phyloP scores from a whole-genome alignment of 2,329 filamentous ascomycete species.

The Cercospora sp. region DNA sequence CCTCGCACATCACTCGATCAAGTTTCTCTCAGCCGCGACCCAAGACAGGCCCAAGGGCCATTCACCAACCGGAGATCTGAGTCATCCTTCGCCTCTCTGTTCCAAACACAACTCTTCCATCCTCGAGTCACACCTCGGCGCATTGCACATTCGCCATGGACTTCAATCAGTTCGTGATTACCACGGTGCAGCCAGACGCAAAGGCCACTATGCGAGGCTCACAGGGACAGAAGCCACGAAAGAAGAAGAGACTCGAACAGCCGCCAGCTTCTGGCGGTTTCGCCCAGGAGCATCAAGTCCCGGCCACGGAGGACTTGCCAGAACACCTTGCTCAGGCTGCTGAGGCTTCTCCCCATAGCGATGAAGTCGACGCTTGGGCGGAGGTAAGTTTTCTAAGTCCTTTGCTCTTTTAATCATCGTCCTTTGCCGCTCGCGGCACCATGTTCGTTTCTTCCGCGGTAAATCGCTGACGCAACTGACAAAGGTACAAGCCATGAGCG shows the following conservation, averaged over 20 bases:
- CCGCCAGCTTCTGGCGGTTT: not conserved
- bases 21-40: not conserved
- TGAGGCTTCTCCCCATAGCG: not conserved
- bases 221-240: conserved; percentile 9
- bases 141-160: conserved; percentile 9
- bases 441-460: not conserved
- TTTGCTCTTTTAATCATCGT: not conserved
- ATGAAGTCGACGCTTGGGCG: conserved; percentile 5
- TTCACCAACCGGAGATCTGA: not conserved
- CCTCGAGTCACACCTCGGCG: not conserved
- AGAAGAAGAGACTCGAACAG: conserved; percentile 5
- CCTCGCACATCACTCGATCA: too few species aligned
- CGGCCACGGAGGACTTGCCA: not conserved
- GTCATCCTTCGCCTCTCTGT: not conserved
- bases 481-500: not conserved
- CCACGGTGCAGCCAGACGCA: conserved; percentile 8
- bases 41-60: not conserved
- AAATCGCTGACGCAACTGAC: not conserved
- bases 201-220: conserved; percentile 10
- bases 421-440: not conserved
- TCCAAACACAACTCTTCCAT: not conserved
- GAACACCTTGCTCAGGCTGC: not conserved
- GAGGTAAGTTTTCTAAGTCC: conserved; percentile 5
- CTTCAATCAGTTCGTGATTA: conserved; percentile 12
- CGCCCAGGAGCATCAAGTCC: not conserved